Conservation (phyloP, 176 grass and related monocot species). For the Triticum urartu region DNA sequence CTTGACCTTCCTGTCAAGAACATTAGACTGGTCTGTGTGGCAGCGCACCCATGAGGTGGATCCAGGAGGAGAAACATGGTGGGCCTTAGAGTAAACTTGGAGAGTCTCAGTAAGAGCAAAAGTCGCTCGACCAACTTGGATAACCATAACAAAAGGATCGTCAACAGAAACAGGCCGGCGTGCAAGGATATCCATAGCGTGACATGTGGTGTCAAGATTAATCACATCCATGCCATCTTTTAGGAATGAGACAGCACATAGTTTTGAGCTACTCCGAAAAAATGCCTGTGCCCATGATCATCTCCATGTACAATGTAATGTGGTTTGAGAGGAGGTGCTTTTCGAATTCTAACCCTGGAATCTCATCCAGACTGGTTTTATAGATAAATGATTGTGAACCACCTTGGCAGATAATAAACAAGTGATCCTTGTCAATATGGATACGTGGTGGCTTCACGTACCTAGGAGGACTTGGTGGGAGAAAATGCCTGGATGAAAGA, state of each 20-base stretch:
- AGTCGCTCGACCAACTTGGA: background rate
- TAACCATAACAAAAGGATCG: no score
- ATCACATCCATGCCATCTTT: background rate
- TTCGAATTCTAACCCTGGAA: background rate
- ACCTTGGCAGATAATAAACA: background rate
- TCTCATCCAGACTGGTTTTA: background rate
- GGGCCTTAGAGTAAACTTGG: background rate
- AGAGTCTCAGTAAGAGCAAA: background rate
- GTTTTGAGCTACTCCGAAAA: background rate
- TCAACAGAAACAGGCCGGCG: background rate
- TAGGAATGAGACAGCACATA: background rate
- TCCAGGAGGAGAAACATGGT: background rate
- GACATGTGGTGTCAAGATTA: background rate
- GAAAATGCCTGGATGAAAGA: no score
- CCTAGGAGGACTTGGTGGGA: background rate
- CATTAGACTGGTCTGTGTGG: background rate
- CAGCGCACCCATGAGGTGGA: background rate
- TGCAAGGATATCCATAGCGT: no score
- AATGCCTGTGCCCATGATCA: background rate
- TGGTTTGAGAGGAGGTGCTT: background rate
- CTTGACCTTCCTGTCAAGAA: background rate
- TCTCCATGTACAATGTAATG: background rate
- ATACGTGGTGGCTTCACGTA: background rate
- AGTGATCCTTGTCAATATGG: background rate
- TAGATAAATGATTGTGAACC: background rate